A percentile compares a stretch with the other conserved stretches of the same genome.
These are phyloP conservation scores for Datura wrightii DNA, from an alignment of 257 asterid species.

Conservation along the genomic window DNA sequence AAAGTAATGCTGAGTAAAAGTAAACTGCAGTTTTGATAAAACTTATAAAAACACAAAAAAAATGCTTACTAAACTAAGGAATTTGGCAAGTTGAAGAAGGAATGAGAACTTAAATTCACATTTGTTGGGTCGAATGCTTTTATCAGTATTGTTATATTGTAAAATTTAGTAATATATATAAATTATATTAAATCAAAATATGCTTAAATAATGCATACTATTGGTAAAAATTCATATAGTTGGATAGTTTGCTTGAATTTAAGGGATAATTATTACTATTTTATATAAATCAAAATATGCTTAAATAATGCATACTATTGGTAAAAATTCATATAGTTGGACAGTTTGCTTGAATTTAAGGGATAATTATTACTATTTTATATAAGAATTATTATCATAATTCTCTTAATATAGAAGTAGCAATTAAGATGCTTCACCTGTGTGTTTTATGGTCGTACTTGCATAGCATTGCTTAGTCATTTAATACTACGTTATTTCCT, in stretches of 20 bases:
- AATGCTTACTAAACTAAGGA: neutral
- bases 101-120: neutral
- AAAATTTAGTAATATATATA: no score
- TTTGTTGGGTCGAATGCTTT: neutral
- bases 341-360: neutral
- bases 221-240: neutral
- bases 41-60: neutral
- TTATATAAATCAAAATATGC: neutral
- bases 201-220: neutral
- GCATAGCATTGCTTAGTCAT: no score
- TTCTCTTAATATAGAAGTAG: no score
- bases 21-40: neutral
- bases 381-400: no score
- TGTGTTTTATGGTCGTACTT: no score
- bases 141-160: no score
- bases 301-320: neutral
- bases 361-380: neutral
- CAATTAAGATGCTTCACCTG: no score
- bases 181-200: neutral
- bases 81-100: neutral
- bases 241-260: neutral
- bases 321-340: neutral
- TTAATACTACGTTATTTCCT: no score
- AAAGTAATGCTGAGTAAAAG: neutral
- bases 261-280: neutral